Percentiles rank a stretch among this genome's conserved stretches.
These are phyloP conservation scores for Cucumis melo DNA, from an alignment of 306 rosid species.

Conservation along the genomic window DNA sequence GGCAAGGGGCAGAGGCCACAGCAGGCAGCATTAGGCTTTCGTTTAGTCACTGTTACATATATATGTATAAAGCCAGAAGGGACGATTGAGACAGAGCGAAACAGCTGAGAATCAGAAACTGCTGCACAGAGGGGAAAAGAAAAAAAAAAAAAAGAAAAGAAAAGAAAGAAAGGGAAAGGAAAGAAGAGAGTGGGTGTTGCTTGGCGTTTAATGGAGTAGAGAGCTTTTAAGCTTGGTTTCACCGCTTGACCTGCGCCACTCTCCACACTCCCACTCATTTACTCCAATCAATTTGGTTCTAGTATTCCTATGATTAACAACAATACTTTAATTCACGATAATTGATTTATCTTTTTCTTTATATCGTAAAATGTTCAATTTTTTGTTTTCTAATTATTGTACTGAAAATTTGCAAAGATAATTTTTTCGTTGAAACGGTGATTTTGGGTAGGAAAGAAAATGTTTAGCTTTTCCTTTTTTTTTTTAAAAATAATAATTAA, in stretches of 20 bases:
- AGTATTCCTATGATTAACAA: too few species aligned
- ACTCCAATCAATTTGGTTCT: too few species aligned
- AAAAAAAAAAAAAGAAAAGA: not conserved
- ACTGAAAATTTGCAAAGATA: too few species aligned
- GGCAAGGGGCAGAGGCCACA: not conserved
- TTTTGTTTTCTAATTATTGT: too few species aligned
- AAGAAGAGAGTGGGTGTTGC: conserved; percentile 1
- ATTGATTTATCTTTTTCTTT: too few species aligned
- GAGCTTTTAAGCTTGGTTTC: not conserved
- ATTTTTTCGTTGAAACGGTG: too few species aligned
- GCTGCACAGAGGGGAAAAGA: not conserved
- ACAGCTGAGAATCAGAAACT: not conserved
- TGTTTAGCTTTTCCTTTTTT: too few species aligned
- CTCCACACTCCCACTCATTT: not conserved
- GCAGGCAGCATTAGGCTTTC: not conserved
- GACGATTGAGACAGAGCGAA: conserved; percentile 9
- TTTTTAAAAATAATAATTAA: too few species aligned
- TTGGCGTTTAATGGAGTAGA: not conserved
- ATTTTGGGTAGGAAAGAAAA: too few species aligned
- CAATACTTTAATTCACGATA: too few species aligned
- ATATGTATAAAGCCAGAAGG: conserved; percentile 4
- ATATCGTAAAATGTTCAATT: too few species aligned
- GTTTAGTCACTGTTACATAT: conserved; percentile 5
- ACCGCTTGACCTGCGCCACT: not conserved
- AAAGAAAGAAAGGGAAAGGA: not conserved